phyloP scores from a whole-genome alignment of 352 stramenopile genomes.

The Pythium monospermum region DNA sequence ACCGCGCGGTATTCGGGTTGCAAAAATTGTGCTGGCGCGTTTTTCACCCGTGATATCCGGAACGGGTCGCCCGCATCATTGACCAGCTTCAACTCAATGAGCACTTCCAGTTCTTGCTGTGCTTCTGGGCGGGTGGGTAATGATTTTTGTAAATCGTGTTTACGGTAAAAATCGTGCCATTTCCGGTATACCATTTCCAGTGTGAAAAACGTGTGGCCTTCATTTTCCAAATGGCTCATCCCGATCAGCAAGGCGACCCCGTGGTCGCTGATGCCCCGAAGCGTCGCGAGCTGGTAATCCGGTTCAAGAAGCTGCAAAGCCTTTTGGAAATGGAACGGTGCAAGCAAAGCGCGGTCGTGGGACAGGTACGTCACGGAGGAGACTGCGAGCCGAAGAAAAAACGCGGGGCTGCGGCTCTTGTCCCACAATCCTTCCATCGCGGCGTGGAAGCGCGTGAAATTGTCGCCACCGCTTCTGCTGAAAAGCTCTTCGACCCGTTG shows the following conservation, averaged over 20 bases:
- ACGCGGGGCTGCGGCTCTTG: conserved; percentile 48
- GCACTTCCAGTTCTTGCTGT: conserved; percentile 67
- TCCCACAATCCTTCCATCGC: conserved; percentile 76
- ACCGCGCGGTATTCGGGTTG: conserved; percentile 75
- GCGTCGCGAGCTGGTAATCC: conserved; percentile 65
- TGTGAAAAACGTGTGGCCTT: conserved; percentile 59
- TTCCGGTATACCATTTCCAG: conserved; percentile 82
- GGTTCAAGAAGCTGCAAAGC: conserved; percentile 62
- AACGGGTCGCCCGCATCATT: conserved; percentile 75
- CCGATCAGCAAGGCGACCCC: conserved; percentile 71
- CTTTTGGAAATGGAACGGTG: conserved; percentile 34
- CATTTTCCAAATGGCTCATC: conserved; percentile 74
- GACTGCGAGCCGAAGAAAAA: conserved; percentile 59
- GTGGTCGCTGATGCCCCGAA: conserved; percentile 58
- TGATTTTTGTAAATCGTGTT: conserved; percentile 61
- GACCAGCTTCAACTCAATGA: conserved; percentile 65
- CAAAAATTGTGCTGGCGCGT: conserved; percentile 35
- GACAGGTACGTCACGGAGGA: conserved; percentile 48
- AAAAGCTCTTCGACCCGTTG: conserved; percentile 35
- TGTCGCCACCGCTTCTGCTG: conserved; percentile 19
- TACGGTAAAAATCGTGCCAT: conserved; percentile 76
- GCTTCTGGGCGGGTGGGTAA: conserved; percentile 66
- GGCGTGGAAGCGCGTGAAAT: conserved; percentile 33
- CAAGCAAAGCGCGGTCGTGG: conserved; percentile 31
- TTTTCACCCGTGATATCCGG: conserved; percentile 46